A percentile compares a stretch with the other conserved stretches of the same genome.
These are phyloP conservation scores for Coprinellus micaceus DNA, from an alignment of 768 basidiomycete species.

Conservation along the genomic window DNA sequence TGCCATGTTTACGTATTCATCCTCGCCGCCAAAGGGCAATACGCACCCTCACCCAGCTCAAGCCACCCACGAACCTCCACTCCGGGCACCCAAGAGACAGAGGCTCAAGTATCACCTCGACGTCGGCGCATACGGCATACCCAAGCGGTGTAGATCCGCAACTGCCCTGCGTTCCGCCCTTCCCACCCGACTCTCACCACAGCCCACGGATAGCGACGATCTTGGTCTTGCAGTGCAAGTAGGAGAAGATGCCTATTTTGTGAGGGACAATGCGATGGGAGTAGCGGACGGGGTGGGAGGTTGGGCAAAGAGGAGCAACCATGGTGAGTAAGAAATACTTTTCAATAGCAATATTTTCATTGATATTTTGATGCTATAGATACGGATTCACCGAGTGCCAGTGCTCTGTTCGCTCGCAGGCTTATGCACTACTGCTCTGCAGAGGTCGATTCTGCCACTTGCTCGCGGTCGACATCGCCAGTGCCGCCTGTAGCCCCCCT, in stretches of 20 bases:
- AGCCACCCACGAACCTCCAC: slow-evolving; percentile 2
- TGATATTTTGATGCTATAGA: slow-evolving; percentile 8
- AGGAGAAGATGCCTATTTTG: slow-evolving; percentile 90
- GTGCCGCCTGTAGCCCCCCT: slow-evolving; percentile 8
- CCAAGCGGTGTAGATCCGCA: slow-evolving; percentile 45
- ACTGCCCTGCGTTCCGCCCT: slow-evolving; percentile 14
- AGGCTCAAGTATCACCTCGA: slow-evolving; percentile 49
- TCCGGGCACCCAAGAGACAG: slow-evolving; percentile 21
- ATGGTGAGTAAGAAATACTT: slow-evolving; percentile 1
- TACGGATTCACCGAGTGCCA: slow-evolving; percentile 27
- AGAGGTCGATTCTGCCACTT: slow-evolving; percentile 39
- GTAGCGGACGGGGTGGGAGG: slow-evolving; percentile 96
- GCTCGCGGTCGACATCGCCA: slow-evolving; percentile 11
- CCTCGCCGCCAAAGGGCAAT: slow-evolving; percentile 8
- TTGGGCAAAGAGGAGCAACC: slow-evolving; percentile 51
- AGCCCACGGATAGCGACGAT: slow-evolving; percentile 28
- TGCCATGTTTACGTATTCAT: slow-evolving; percentile 11
- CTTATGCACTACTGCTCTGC: slow-evolving; percentile 84
- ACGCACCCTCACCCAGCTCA: slow-evolving; percentile 6
- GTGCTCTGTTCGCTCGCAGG: slow-evolving; percentile 65
- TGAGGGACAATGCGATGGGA: slow-evolving; percentile 82
- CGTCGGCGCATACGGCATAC: slow-evolving; percentile 82
- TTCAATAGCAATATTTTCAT: background rate
- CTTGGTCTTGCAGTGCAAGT: slow-evolving; percentile 65
- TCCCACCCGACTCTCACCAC: slow-evolving; percentile 18